Conservation (phyloP, 148 eudicot species). For the Nepenthes mirabilis region DNA sequence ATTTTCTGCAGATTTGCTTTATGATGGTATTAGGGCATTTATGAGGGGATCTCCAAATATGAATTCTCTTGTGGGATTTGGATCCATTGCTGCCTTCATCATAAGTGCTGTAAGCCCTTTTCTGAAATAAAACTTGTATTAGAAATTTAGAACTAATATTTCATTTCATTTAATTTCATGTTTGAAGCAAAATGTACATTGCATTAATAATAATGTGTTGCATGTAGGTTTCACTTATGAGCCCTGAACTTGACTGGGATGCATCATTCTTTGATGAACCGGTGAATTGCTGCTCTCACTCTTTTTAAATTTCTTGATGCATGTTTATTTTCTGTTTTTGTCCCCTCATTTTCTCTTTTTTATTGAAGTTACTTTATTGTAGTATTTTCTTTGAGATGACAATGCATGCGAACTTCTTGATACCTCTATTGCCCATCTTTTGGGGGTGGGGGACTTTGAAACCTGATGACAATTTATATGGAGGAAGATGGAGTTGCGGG, state of each 20-base stretch:
- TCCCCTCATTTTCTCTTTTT: background rate
- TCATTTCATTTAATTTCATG: background rate
- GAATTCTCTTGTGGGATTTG: conserved; percentile 98
- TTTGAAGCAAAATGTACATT: background rate
- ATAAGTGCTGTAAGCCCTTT: conserved; percentile 56
- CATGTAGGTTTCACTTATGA: conserved; percentile 70
- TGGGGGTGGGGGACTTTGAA: too few relatives aligned
- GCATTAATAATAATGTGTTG: background rate
- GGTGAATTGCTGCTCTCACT: conserved; percentile 33
- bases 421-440: too few relatives aligned
- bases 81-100: conserved; percentile 74
- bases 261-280: conserved; percentile 96
- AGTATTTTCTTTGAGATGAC: background rate
- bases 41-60: conserved; percentile 80
- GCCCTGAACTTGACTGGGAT: conserved; percentile 76
- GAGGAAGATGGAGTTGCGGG: too few relatives aligned
- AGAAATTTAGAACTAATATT: background rate
- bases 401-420: background rate
- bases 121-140: background rate
- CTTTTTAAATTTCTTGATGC: conserved; percentile 1
- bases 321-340: background rate
- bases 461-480: too few relatives aligned
- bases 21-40: conserved; percentile 71
- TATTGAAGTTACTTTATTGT: too few relatives aligned
- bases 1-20: conserved; percentile 47